A percentile compares a stretch with the other conserved stretches of the same genome.
Conservation (phyloP, 2,329 filamentous ascomycete species). For the Scedosporium dehoogii region DNA sequence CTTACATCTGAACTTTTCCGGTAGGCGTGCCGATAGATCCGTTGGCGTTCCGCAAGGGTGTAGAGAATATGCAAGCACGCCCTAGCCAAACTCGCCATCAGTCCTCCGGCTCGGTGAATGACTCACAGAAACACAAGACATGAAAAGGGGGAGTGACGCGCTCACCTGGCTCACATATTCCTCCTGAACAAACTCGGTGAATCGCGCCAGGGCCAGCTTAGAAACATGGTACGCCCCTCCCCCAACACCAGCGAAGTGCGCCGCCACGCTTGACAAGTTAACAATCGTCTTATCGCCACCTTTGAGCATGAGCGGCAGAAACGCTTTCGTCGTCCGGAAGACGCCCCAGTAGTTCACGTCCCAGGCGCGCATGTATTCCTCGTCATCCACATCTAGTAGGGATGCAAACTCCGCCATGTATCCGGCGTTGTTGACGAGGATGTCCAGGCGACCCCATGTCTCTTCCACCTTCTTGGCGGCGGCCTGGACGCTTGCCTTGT, state of each 20-base stretch:
- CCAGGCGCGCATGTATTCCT: conserved; percentile 35
- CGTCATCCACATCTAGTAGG: conserved; percentile 26
- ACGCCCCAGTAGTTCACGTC: conserved; percentile 41
- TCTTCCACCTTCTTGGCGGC: conserved; percentile 16
- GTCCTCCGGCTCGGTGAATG: not conserved
- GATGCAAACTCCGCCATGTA: conserved; percentile 24
- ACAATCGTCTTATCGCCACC: conserved; percentile 30
- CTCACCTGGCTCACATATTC: conserved; percentile 26
- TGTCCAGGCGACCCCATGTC: conserved; percentile 25
- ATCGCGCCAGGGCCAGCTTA: conserved; percentile 38
- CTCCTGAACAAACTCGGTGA: conserved; percentile 36
- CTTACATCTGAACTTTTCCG: conserved; percentile 2
- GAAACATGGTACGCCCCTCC: conserved; percentile 33
- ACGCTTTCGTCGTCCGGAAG: conserved; percentile 32
- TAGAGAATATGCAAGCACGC: conserved; percentile 27
- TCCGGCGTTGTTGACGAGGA: conserved; percentile 34
- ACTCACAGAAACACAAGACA: not conserved
- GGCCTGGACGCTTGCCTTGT: conserved; percentile 19
- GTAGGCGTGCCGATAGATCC: conserved; percentile 14
- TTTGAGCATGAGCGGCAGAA: conserved; percentile 35
- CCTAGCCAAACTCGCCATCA: conserved; percentile 17
- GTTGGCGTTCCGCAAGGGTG: conserved; percentile 30
- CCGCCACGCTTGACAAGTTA: conserved; percentile 35
- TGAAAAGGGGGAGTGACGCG: not conserved
- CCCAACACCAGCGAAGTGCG: conserved; percentile 21